A percentile compares a stretch with the other conserved stretches of the same genome.
Conservation (phyloP, 306 rosid genomes). For the Cucumis sativus region Cucumber_9930_V3 NC_026659.2:26250001-26250500, state of each 20-base stretch:
- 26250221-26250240: background rate
- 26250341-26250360: background rate
- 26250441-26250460: background rate
- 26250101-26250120: background rate
- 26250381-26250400: background rate
- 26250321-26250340: background rate
- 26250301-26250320: background rate
- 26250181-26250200: background rate
- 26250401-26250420: background rate
- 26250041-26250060: background rate
- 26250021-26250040: slow-evolving; percentile 92
- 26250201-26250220: background rate
- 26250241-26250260: background rate
- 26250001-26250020: slow-evolving; percentile 94
- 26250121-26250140: background rate
- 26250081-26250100: background rate
- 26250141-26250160: background rate
- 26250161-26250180: background rate
- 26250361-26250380: background rate
- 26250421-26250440: background rate
- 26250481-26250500: background rate
- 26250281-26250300: background rate
- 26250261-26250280: background rate
- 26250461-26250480: background rate
- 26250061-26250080: background rate